Conservation (phyloP, 805 yeast genomes). For the Saccharomyces paradoxus region DNA sequence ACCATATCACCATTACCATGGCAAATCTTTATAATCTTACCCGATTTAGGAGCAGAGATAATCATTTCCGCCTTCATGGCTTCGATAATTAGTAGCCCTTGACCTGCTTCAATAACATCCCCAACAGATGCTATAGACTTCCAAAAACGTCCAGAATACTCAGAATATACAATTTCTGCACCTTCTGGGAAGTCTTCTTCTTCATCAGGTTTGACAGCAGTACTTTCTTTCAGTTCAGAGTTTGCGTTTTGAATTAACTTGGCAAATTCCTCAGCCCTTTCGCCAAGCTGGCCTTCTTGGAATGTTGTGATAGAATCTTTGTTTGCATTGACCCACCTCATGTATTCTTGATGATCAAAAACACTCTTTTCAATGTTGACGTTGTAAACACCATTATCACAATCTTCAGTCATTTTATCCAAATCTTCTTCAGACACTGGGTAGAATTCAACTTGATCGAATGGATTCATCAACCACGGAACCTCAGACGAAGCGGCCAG, state of each 20-base stretch:
- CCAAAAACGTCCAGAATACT: conserved; percentile 97
- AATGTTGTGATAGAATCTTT: conserved; percentile 63
- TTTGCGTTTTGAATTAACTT: conserved; percentile 73
- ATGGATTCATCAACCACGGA: conserved; percentile 89
- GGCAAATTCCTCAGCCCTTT: conserved; percentile 78
- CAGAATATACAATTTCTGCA: conserved; percentile 83
- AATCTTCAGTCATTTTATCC: conserved; percentile 61
- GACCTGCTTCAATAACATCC: conserved; percentile 62
- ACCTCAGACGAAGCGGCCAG: conserved; percentile 51
- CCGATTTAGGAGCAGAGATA: conserved; percentile 61
- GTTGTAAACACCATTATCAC: conserved; percentile 69
- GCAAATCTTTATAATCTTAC: conserved; percentile 62
- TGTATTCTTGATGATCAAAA: conserved; percentile 75
- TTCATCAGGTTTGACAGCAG: conserved; percentile 37
- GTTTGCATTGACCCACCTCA: conserved; percentile 70
- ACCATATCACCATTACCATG: conserved; percentile 93
- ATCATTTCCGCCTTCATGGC: conserved; percentile 99
- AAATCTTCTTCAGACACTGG: conserved; percentile 83
- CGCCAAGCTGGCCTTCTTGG: conserved; percentile 63
- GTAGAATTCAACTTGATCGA: conserved; percentile 90
- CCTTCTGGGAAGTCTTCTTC: conserved; percentile 62
- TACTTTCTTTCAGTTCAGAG: conserved; percentile 54
- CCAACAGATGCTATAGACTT: conserved; percentile 78
- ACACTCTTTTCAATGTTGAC: conserved; percentile 69
- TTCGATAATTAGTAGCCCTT: conserved; percentile 81